phyloP scores from a whole-genome alignment of 148 eudicot species.

The Beta vulgaris region DNA sequence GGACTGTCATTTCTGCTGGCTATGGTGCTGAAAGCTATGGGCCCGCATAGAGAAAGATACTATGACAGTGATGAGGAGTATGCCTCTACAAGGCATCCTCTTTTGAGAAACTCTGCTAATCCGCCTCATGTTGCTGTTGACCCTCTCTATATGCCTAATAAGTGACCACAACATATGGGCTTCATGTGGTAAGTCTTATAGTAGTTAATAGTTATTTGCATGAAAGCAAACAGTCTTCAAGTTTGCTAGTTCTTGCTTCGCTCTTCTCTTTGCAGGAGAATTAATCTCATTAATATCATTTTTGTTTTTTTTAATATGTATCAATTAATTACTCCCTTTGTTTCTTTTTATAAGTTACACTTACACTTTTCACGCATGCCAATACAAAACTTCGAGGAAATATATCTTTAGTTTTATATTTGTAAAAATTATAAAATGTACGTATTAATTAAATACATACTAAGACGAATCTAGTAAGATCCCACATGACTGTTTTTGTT shows the following conservation, averaged over 20 bases:
- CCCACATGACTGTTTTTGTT: too few species aligned
- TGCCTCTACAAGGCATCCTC: constrained; percentile 60
- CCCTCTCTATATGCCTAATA: constrained; percentile 40
- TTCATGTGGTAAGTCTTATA: constrained; percentile 8
- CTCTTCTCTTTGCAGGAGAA: neutral
- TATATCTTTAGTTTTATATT: too few species aligned
- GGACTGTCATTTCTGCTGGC: constrained; percentile 47
- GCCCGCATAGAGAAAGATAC: constrained; percentile 53
- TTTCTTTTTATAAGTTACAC: too few species aligned
- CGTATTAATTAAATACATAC: too few species aligned
- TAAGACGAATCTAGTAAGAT: too few species aligned
- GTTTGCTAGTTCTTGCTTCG: neutral
- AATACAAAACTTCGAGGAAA: too few species aligned
- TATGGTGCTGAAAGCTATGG: constrained; percentile 72
- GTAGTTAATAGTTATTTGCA: too few species aligned
- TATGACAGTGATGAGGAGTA: constrained; percentile 86
- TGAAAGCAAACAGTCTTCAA: neutral
- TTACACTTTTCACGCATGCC: too few species aligned
- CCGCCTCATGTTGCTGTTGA: constrained; percentile 47
- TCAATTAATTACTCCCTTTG: too few species aligned
- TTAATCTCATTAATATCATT: too few species aligned
- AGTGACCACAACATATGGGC: constrained; percentile 12
- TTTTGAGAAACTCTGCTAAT: constrained; percentile 58
- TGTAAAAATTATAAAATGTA: too few species aligned
- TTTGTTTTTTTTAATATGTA: too few species aligned